These are phyloP conservation scores for Cicer judaicum DNA, from an alignment of 306 rosid species.

Conservation along the genomic window DNA sequence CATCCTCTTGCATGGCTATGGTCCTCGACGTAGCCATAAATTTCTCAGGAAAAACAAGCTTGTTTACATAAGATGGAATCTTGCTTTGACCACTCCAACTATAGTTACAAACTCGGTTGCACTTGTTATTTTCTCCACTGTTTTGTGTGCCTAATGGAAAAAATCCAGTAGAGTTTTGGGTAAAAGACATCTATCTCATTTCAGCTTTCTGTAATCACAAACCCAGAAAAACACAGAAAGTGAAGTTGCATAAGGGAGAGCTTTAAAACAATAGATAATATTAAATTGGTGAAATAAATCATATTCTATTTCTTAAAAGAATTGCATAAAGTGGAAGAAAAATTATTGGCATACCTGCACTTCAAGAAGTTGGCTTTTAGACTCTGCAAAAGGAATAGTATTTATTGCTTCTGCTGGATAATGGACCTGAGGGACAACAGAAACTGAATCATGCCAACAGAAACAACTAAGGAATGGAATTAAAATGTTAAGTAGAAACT, in stretches of 20 bases:
- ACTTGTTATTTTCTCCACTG: slow-evolving; percentile 47
- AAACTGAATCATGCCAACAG: slow-evolving; percentile 18
- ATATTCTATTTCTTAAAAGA: slow-evolving; percentile 23
- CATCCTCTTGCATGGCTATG: slow-evolving; percentile 82
- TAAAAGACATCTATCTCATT: slow-evolving; percentile 73
- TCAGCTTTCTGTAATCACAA: slow-evolving; percentile 78
- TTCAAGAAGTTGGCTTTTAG: no score
- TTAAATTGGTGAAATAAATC: slow-evolving; percentile 11
- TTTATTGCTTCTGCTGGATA: slow-evolving; percentile 64
- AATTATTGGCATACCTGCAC: slow-evolving; percentile 3
- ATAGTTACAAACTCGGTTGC: slow-evolving; percentile 56
- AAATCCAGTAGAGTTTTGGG: slow-evolving; percentile 75
- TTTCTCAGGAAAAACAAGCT: slow-evolving; percentile 83
- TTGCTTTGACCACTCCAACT: slow-evolving; percentile 97
- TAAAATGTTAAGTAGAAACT: slow-evolving; percentile 30
- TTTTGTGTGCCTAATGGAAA: slow-evolving; percentile 53
- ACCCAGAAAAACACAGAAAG: slow-evolving; percentile 5
- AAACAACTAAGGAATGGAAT: slow-evolving; percentile 9
- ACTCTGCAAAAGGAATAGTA: no score
- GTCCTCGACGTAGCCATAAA: slow-evolving; percentile 84
- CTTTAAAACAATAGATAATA: background rate
- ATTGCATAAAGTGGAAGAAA: slow-evolving; percentile 16
- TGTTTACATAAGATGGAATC: slow-evolving; percentile 72
- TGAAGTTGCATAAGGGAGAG: background rate
- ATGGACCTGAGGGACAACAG: slow-evolving; percentile 66